These are phyloP conservation scores for Ogataea hybrid DNA, from an alignment of 1,139 yeast species.

Conservation along the genomic window DNA sequence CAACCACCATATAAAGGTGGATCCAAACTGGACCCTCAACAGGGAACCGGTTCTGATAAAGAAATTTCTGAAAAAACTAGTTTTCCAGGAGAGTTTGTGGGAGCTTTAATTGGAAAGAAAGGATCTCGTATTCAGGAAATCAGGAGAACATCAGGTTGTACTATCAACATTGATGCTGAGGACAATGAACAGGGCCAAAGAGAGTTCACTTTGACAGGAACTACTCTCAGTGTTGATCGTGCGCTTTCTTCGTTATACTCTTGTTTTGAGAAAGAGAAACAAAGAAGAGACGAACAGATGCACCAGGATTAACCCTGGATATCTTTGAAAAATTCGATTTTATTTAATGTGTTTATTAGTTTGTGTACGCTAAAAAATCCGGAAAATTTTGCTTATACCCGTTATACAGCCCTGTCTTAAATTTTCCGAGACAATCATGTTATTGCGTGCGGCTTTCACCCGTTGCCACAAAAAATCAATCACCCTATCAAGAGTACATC, in stretches of 20 bases:
- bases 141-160: slow-evolving; percentile 76
- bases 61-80: slow-evolving; percentile 44
- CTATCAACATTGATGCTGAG: slow-evolving; percentile 74
- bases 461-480: neutral
- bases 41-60: slow-evolving; percentile 21
- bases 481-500: neutral
- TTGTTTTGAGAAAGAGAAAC: slow-evolving; percentile 76
- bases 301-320: slow-evolving; percentile 9
- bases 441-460: slow-evolving; percentile 6
- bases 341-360: slow-evolving; percentile 13
- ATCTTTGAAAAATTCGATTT: slow-evolving; percentile 1
- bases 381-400: slow-evolving; percentile 5
- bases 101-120: slow-evolving; percentile 85
- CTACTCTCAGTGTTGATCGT: slow-evolving; percentile 60
- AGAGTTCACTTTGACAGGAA: slow-evolving; percentile 70
- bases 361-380: slow-evolving; percentile 12
- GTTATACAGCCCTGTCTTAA: slow-evolving; percentile 1
- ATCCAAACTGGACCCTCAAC: slow-evolving; percentile 23
- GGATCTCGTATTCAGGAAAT: slow-evolving; percentile 88
- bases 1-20: slow-evolving; percentile 17
- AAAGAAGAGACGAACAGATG: slow-evolving; percentile 48
- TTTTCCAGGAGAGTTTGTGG: slow-evolving; percentile 83
- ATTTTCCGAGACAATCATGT: neutral
- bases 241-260: slow-evolving; percentile 68
- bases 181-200: slow-evolving; percentile 66